A percentile compares a stretch with the other conserved stretches of the same genome.
phyloP scores from a whole-genome alignment of 2,329 filamentous ascomycete species.

The Sporothrix inflata region DNA sequence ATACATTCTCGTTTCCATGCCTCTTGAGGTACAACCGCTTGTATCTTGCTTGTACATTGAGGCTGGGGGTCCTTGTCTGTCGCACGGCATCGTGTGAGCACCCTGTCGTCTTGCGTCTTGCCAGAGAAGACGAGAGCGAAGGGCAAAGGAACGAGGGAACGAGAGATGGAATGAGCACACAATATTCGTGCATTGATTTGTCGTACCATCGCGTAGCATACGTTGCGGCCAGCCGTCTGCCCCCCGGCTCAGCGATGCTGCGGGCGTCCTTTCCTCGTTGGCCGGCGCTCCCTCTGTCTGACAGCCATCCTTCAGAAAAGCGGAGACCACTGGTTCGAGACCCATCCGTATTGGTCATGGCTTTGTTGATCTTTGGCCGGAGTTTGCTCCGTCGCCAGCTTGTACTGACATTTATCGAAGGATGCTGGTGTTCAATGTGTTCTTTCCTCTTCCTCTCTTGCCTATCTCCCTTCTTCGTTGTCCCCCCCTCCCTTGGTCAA shows the following conservation, averaged over 20 bases:
- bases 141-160: not conserved
- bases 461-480: no score
- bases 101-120: not conserved
- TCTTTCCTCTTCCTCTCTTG: no score
- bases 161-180: not conserved
- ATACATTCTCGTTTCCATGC: conserved; percentile 1
- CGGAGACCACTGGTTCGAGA: not conserved
- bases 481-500: no score
- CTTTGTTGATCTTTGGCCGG: not conserved
- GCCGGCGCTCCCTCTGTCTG: not conserved
- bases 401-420: not conserved
- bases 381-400: not conserved
- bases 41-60: not conserved
- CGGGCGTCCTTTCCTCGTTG: not conserved
- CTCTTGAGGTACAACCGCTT: not conserved
- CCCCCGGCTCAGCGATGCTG: conserved; percentile 2
- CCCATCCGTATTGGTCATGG: not conserved
- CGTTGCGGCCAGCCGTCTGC: conserved; percentile 3
- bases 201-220: conserved; percentile 13
- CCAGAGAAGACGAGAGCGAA: not conserved
- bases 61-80: not conserved
- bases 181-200: not conserved
- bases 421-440: not conserved
- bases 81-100: conserved; percentile 1
- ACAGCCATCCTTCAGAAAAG: not conserved